Evolutionary conservation across 1,284 basidiomycete genomes (phyloP), one percentile per base, ranked within the genome.

Genomic region (Rhodotorula sp.): DNA sequence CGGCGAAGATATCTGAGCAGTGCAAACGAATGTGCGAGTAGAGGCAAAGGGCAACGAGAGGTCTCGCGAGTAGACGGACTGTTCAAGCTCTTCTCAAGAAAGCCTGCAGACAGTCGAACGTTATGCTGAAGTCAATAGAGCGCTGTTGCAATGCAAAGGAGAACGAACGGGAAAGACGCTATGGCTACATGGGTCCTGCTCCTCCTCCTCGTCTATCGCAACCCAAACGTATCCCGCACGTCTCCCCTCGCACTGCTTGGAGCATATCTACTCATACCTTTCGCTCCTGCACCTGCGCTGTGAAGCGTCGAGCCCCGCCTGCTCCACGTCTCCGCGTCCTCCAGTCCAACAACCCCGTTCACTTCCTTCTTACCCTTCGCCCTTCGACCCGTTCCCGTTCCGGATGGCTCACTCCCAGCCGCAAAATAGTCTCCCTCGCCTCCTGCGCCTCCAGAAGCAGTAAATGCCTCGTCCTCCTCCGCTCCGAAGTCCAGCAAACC

Each of bases 401-500:
- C 1, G n/a, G n/a, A n/a, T 16, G 6, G 0, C 40, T 26, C 56
- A 2, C n/a, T 26, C 26, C 24, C 56, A 8, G 30, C 15, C 44
- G 57, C 44, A 8, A 46, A 47, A 22, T 57, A 57, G 30, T 57
- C 47, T 5, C 54, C 62, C 54, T n/a, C 44, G 26, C 48, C 62
- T 6, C 24, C 53, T 2, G n/a, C 7, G 4, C 24, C n/a, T 7
- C 48, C 52, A 28, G 13, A 26, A 16, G 24, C 20, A 15, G 50
- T 37, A 7, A 44, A 18, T 10, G 65, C 65, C 37, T 62, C 61
- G 30, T 66, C 65, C 50, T 69, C 69, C 46, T 74, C 72, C 34
- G 55, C 69, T 2, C 72, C 72, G 34, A 74, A 74, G 30, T 71
- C 62, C 47, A 59, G 51, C 40, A 74, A 13, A 22, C 65, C 60